Evolutionary conservation across 208 protist species (phyloP), one percentile per base, ranked within the genome.

Genomic region (Herpetomonas tarakana): DNA sequence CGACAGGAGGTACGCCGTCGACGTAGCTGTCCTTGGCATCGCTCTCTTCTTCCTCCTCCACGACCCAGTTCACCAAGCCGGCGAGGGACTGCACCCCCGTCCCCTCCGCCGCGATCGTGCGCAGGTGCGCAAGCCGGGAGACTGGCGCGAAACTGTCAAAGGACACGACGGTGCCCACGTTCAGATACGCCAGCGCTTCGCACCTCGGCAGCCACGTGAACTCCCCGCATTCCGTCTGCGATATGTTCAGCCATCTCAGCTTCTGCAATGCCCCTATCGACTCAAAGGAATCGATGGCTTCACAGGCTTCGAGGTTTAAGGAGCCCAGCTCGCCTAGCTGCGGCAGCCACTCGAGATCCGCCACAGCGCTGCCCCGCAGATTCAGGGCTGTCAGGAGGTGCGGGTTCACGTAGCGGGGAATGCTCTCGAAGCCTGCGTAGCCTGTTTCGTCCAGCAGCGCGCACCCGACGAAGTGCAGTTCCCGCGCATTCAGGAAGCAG

Each of bases 201-300:
- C 54, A 62, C 28, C 14, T 9, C 54, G 11, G 35, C 26, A 68
- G 50, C 4, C 45, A 45, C 3, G 27, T 35, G 27, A 62, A 38
- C 18, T 49, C 44, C 14, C 35, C 14, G 35, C 35, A 41, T 14
- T 18, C 14, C 9, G 53, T 58, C 24, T 45, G 31, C 38, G 61
- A 52, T 31, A 71, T 30, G 58, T 71, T 50, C 45, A 71, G 26
- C 44, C 56, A 47, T 2, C 55, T 25, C 52, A 71, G 52, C 16
- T 25, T 29, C 2, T 16, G 30, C 52, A 71, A 58, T 27, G 47
- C 44, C 18, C 19, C 19, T n/a, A 64, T 3, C 6, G 30, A 30
- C 4, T n/a, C 1, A 2, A 64, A 44, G 24, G 46, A 41, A 3
- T 38, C 22, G 19, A 62, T 41, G 1, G 56, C 56, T 0, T 26